phyloP scores from a whole-genome alignment of 73 alveolate genomes.

The Paramecium biaurelia region DNA sequence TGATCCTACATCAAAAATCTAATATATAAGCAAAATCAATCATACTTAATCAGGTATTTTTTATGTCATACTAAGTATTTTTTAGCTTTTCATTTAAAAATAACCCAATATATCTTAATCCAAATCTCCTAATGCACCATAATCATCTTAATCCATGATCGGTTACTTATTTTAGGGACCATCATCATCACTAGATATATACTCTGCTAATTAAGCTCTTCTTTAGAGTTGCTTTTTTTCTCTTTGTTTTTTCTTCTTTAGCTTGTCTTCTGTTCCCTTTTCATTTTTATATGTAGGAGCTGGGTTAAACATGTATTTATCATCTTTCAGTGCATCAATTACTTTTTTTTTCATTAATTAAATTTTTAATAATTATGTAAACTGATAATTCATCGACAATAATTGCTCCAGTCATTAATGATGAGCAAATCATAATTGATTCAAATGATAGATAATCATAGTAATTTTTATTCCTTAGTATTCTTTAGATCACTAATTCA shows the following conservation, averaged over 20 bases:
- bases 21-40: neutral
- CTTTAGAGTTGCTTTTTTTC: neutral
- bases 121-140: conserved; percentile 4
- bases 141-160: neutral
- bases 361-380: neutral
- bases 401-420: neutral
- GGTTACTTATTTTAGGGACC: neutral
- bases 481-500: neutral
- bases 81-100: neutral
- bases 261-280: conserved; percentile 2
- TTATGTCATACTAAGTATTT: neutral
- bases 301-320: conserved; percentile 3
- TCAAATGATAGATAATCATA: neutral
- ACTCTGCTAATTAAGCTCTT: conserved; percentile 26
- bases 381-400: conserved; percentile 1
- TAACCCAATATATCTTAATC: neutral
- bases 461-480: neutral
- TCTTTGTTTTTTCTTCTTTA: neutral
- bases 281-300: conserved; percentile 28
- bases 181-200: neutral
- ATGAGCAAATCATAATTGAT: neutral
- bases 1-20: conserved; percentile 13
- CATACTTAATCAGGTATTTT: conserved; percentile 2
- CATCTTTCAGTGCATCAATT: conserved; percentile 14
- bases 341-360: conserved; percentile 26